Conservation (phyloP, 805 yeast species). For the Zygotorulaspora florentina region DNA sequence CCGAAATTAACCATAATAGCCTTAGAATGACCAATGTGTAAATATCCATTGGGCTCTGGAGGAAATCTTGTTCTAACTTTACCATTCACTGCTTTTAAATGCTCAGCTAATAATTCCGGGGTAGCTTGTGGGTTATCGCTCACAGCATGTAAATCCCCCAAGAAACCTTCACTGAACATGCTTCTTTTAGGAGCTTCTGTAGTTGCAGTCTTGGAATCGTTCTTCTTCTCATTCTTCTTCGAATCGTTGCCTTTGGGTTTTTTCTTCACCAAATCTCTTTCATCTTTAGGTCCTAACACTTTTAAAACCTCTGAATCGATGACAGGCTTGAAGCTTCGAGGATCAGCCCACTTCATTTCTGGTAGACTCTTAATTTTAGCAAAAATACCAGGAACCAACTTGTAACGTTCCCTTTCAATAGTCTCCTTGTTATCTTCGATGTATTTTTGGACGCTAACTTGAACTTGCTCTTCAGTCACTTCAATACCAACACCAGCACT, state of each 20-base stretch:
- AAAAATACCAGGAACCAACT: conserved; percentile 68
- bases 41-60: conserved; percentile 98
- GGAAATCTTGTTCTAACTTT: conserved; percentile 88
- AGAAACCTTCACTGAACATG: conserved; percentile 93
- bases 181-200: conserved; percentile 43
- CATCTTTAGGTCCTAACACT: conserved; percentile 91
- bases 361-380: conserved; percentile 73
- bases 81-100: conserved; percentile 73
- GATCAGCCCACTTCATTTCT: conserved; percentile 87
- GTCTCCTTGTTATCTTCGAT: conserved; percentile 55
- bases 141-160: conserved; percentile 91
- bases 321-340: conserved; percentile 77
- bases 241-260: conserved; percentile 51
- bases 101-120: conserved; percentile 80
- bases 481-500: conserved; percentile 80
- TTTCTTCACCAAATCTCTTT: conserved; percentile 78
- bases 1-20: conserved; percentile 98
- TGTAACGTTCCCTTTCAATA: conserved; percentile 71
- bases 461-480: conserved; percentile 62
- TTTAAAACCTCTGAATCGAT: conserved; percentile 74
- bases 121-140: conserved; percentile 91
- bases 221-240: conserved; percentile 35
- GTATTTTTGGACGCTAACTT: conserved; percentile 52
- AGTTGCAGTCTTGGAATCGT: conserved; percentile 13
- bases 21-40: conserved; percentile 97